Conservation (phyloP, 1,284 basidiomycete genomes). For the Chondrostereum purpureum region DNA sequence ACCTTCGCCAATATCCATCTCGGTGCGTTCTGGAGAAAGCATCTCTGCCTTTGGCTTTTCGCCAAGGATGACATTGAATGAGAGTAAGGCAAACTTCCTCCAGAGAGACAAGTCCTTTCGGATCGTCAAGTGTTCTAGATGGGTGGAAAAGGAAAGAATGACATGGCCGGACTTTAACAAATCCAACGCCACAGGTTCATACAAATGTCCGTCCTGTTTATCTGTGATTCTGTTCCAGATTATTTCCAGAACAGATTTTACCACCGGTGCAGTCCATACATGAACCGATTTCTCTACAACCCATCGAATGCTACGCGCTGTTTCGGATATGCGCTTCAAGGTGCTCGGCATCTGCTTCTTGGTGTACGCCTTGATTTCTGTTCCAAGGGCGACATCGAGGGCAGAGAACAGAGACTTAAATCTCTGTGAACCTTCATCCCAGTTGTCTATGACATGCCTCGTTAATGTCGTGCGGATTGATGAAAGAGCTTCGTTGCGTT, state of each 20-base stretch:
- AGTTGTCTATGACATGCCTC: no score
- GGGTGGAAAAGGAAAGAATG: conserved; percentile 57
- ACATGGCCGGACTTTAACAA: conserved; percentile 75
- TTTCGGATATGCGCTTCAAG: conserved; percentile 53
- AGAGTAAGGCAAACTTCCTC: conserved; percentile 61
- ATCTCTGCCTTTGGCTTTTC: conserved; percentile 46
- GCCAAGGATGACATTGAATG: conserved; percentile 72
- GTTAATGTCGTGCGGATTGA: conserved; percentile 52
- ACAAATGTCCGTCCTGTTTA: conserved; percentile 43
- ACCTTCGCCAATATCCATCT: conserved; percentile 20
- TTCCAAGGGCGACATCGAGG: no score
- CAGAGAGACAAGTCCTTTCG: conserved; percentile 57
- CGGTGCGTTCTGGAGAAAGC: conserved; percentile 17
- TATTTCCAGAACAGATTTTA: conserved; percentile 58
- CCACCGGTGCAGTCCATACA: conserved; percentile 45
- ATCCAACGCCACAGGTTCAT: conserved; percentile 65
- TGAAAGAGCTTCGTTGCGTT: conserved; percentile 61
- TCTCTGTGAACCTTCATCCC: no score
- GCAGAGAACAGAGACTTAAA: no score
- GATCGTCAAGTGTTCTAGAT: conserved; percentile 71
- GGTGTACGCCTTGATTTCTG: no score
- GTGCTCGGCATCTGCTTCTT: no score
- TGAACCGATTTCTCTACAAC: conserved; percentile 54
- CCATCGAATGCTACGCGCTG: conserved; percentile 64
- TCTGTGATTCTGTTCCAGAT: conserved; percentile 55